Evolutionary conservation across 2,329 filamentous ascomycete genomes (phyloP).

Genomic region (Clonostachys rhizophaga): DNA sequence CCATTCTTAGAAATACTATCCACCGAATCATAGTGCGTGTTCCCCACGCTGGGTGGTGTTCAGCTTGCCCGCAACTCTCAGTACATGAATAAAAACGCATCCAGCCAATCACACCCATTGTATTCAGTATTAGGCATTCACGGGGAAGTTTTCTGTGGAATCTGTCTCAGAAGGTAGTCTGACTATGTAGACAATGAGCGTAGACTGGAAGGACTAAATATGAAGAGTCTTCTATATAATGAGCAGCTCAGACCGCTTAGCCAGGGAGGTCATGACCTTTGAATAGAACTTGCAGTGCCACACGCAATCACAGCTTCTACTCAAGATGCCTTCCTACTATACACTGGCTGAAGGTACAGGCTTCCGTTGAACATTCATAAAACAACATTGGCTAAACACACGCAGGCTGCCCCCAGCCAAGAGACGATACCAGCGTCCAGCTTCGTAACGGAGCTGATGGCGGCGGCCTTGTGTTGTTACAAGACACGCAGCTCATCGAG

Average conservation of each 20-base stretch:
- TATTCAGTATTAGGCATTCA: background rate
- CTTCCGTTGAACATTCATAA: slow-evolving; percentile 1
- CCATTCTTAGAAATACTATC: background rate
- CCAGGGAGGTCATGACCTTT: background rate
- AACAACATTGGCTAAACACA: background rate
- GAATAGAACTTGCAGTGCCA: background rate
- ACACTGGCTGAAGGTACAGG: slow-evolving; percentile 18
- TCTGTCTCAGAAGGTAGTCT: background rate
- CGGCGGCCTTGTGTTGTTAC: slow-evolving; percentile 52
- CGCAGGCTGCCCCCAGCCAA: slow-evolving; percentile 4
- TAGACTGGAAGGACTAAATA: background rate
- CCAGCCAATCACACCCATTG: background rate
- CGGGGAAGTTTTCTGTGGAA: background rate
- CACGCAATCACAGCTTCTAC: background rate
- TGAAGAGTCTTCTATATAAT: background rate
- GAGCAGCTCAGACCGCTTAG: background rate
- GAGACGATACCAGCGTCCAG: slow-evolving; percentile 4
- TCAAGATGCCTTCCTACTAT: slow-evolving; percentile 10
- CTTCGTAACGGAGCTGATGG: slow-evolving; percentile 1
- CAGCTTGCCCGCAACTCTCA: background rate
- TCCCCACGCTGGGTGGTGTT: background rate
- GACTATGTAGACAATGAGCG: background rate
- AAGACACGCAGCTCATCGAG: slow-evolving; percentile 51
- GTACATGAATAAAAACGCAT: background rate
- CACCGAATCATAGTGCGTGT: background rate